Evolutionary conservation across 2,329 filamentous ascomycete genomes (phyloP), one percentile per base, ranked within the genome.

Genomic region (Epichloe typhina): DNA sequence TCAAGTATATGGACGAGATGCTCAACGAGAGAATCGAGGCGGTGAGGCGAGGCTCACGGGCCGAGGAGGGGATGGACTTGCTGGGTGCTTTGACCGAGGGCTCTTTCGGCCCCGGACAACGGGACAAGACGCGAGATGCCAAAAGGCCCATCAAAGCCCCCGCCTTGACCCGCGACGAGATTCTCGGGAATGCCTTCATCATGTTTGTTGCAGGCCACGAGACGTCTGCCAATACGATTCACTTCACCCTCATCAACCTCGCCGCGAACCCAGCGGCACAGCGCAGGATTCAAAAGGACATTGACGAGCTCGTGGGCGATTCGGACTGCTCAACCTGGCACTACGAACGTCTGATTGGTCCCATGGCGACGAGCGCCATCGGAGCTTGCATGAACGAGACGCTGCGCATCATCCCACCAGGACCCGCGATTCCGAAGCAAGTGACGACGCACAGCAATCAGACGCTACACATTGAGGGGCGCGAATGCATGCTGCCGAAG

Each of bases 351-450:
- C 71, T 79, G 57, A 73, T 90, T 54, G 80, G 79, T 42, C 70
- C 75, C 8, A 73, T 93, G 53, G 77, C 87, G 57, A 78, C 75
- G 11, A 80, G 82, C 53, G 83, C 87, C 73, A 69, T 83, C 9
- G 87, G 83, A 17, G 86, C 87, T 4, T 77, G 84, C 58, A 77
- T 91, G 74, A 86, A 88, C 61, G 87, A 93, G 69, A 82, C 83
- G 38, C 72, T 93, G 49, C 80, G 88, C 11, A 60, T 89, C 41
- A 73, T 88, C 53, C 85, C 86, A 2, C 80, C 87, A 0, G 83
- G 88, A 17, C 70, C 81, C 42, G 77, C 76, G 49, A 83, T 93
- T 26, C 86, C 86, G 31, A 93, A 93, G 67, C 75, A 72, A 49
- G 75, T 79, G 4, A 60, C 66, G 3, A 62, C 67, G 2, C 59